Evolutionary conservation across 1,284 basidiomycete genomes (phyloP).

Genomic region (Ceratobasidium sp.): DNA sequence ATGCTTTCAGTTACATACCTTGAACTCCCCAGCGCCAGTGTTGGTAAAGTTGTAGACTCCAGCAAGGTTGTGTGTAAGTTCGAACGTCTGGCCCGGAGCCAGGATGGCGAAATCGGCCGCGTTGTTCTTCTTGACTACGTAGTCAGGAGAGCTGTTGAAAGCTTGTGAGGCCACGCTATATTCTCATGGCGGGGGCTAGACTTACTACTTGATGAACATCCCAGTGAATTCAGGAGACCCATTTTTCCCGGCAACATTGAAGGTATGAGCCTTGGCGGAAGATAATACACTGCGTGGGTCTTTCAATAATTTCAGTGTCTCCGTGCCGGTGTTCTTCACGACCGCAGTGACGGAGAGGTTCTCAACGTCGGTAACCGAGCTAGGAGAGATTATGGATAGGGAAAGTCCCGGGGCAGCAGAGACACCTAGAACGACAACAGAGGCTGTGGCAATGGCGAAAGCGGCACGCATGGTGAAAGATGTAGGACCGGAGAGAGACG

Average conservation of each 20-base stretch:
- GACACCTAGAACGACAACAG: conserved; percentile 31
- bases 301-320: conserved; percentile 63
- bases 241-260: conserved; percentile 58
- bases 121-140: conserved; percentile 42
- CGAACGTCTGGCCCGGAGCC: conserved; percentile 41
- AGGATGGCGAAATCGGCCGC: conserved; percentile 35
- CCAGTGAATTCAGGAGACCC: conserved; percentile 53
- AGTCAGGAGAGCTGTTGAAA: conserved; percentile 27
- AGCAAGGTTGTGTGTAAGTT: conserved; percentile 42
- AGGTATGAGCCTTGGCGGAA: conserved; percentile 61
- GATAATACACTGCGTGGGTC: conserved; percentile 61
- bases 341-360: conserved; percentile 61
- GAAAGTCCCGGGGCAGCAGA: conserved; percentile 40
- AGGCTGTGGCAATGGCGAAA: conserved; percentile 19
- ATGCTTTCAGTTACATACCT: conserved; percentile 2
- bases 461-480: conserved; percentile 24
- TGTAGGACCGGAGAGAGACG: neutral
- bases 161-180: neutral
- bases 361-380: conserved; percentile 58
- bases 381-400: conserved; percentile 53
- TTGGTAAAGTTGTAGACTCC: conserved; percentile 45
- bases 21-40: conserved; percentile 43
- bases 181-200: neutral
- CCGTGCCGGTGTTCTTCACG: conserved; percentile 64
- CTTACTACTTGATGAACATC: conserved; percentile 44